A percentile compares a stretch with the other conserved stretches of the same genome.
phyloP scores from a whole-genome alignment of 2,329 filamentous ascomycete species.

The Fusarium temperatum region DNA sequence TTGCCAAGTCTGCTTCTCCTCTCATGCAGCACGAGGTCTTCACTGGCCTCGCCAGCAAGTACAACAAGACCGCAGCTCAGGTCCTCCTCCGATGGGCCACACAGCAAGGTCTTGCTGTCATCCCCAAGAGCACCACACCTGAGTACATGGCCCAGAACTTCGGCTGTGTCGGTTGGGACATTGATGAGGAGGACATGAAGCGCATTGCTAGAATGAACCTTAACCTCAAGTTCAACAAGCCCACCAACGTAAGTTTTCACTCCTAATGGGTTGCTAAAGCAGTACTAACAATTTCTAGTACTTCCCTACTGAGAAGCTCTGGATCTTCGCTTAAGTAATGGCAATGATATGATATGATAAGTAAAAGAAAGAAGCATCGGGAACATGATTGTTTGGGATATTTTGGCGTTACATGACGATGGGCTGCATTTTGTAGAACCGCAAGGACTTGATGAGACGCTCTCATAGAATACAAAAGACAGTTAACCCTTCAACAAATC shows the following conservation, averaged over 20 bases:
- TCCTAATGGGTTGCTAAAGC: no score
- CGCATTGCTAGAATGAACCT: constrained; percentile 72
- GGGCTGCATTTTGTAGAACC: constrained; percentile 38
- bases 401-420: constrained; percentile 40
- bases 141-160: constrained; percentile 71
- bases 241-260: constrained; percentile 67
- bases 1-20: constrained; percentile 65
- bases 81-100: constrained; percentile 88
- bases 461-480: constrained; percentile 41
- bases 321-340: constrained; percentile 62
- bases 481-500: constrained; percentile 20
- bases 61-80: constrained; percentile 79
- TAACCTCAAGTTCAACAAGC: constrained; percentile 80
- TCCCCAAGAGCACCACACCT: constrained; percentile 75
- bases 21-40: constrained; percentile 77
- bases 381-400: constrained; percentile 38
- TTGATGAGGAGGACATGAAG: constrained; percentile 72
- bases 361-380: constrained; percentile 29
- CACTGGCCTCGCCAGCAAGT: constrained; percentile 71
- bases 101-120: constrained; percentile 81
- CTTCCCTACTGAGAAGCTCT: constrained; percentile 65
- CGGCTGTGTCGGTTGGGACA: constrained; percentile 71
- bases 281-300: constrained; percentile 53
- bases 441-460: constrained; percentile 29
- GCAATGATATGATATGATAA: constrained; percentile 17